Percentiles rank a stretch among this genome's conserved stretches.
Conservation (phyloP, 2,329 filamentous ascomycete genomes). For the Coniochaeta sp. region DNA sequence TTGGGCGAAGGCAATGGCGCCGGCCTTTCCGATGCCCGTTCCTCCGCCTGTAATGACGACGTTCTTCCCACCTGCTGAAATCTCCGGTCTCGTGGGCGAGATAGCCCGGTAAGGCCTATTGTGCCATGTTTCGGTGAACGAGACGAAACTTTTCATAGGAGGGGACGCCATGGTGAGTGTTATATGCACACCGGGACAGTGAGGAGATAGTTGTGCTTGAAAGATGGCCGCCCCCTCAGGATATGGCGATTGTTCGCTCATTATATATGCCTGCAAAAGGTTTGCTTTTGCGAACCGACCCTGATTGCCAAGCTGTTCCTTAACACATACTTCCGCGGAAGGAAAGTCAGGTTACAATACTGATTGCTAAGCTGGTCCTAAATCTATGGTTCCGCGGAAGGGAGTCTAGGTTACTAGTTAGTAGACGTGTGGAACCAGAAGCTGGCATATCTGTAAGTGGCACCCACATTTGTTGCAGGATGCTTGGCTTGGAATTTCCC, state of each 20-base stretch:
- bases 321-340: neutral
- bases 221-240: neutral
- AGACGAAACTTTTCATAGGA: neutral
- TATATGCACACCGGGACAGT: neutral
- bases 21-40: slow-evolving; percentile 9
- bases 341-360: neutral
- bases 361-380: neutral
- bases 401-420: neutral
- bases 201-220: neutral
- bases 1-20: slow-evolving; percentile 9
- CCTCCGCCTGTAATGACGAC: slow-evolving; percentile 10
- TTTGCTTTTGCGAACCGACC: neutral
- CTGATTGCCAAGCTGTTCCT: neutral
- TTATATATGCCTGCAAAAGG: neutral
- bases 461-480: neutral
- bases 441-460: neutral
- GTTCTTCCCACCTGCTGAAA: neutral
- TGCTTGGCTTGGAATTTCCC: too few relatives aligned
- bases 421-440: neutral
- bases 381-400: neutral
- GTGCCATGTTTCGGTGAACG: neutral
- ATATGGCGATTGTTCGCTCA: neutral
- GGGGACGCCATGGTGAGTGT: neutral
- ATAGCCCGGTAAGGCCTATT: neutral
- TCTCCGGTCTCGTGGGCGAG: neutral